phyloP scores from a whole-genome alignment of 139 green algal genomes.

The Haematococcus sp. region DNA sequence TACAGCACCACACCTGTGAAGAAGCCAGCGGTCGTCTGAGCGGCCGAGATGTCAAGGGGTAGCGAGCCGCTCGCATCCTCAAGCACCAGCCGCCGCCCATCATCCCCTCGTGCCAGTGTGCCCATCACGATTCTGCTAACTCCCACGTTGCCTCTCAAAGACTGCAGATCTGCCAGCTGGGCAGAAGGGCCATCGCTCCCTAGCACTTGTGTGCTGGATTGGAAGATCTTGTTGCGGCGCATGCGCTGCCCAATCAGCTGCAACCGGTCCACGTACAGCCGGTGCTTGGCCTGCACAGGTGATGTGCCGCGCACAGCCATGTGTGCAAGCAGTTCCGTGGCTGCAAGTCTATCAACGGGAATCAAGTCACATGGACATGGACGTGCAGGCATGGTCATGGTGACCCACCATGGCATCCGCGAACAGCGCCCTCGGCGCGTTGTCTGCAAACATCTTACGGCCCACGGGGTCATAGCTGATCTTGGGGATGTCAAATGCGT shows the following conservation, averaged over 20 bases:
- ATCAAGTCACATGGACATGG: background rate
- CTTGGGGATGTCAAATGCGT: slow-evolving; percentile 57
- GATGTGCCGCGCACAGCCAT: background rate
- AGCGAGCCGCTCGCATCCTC: slow-evolving; percentile 78
- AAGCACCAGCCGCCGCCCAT: slow-evolving; percentile 68
- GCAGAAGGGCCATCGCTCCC: background rate
- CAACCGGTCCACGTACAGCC: slow-evolving; percentile 68
- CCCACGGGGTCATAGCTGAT: slow-evolving; percentile 63
- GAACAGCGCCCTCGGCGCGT: slow-evolving; percentile 27
- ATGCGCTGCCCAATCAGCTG: slow-evolving; percentile 74
- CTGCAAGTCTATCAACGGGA: no score
- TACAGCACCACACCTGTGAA: slow-evolving; percentile 55
- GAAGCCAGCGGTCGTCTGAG: slow-evolving; percentile 60
- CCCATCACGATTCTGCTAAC: slow-evolving; percentile 70
- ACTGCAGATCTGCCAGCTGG: slow-evolving; percentile 75
- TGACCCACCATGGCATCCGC: slow-evolving; percentile 21
- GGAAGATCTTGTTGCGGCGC: slow-evolving; percentile 64
- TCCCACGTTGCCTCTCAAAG: slow-evolving; percentile 64
- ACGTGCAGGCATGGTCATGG: background rate
- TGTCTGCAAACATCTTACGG: slow-evolving; percentile 48
- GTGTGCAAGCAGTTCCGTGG: no score
- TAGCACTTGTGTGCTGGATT: slow-evolving; percentile 3
- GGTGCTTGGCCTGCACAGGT: slow-evolving; percentile 62
- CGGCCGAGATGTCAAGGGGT: slow-evolving; percentile 71
- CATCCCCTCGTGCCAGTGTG: slow-evolving; percentile 72